Percentiles rank a stretch among this genome's conserved stretches.
phyloP scores from a whole-genome alignment of 2,329 filamentous ascomycete genomes.

The Calonectria henricotiae region DNA sequence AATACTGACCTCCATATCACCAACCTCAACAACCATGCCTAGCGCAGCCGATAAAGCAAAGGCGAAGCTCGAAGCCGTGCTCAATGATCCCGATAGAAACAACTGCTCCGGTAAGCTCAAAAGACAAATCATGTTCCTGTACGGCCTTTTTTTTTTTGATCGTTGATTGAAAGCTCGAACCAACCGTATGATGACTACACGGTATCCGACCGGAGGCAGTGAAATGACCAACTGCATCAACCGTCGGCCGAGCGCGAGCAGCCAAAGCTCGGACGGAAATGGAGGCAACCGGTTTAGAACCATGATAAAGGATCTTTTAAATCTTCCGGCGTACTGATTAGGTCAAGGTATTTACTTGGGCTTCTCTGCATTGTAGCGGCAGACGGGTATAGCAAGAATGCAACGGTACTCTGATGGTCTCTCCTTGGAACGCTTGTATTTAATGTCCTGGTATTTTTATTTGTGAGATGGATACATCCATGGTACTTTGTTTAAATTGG shows the following conservation, averaged over 20 bases:
- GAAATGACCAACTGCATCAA: constrained; percentile 31
- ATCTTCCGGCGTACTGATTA: constrained; percentile 23
- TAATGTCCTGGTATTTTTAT: not conserved
- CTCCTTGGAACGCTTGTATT: not conserved
- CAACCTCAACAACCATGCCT: constrained; percentile 27
- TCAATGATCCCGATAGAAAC: constrained; percentile 34
- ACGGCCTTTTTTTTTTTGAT: not conserved
- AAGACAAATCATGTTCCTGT: not conserved
- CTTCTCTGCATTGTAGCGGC: not conserved
- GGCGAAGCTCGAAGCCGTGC: constrained; percentile 35
- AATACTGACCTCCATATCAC: not conserved
- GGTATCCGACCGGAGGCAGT: constrained; percentile 31
- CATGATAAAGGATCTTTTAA: constrained; percentile 22
- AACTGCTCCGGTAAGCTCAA: constrained; percentile 25
- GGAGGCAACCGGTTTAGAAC: constrained; percentile 25
- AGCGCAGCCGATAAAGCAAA: constrained; percentile 34
- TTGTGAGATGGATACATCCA: not conserved
- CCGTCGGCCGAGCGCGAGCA: constrained; percentile 33
- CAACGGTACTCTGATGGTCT: not conserved
- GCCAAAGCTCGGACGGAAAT: constrained; percentile 28
- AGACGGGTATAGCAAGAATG: not conserved
- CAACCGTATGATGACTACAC: constrained; percentile 29
- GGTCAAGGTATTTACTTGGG: not conserved
- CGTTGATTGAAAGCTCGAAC: not conserved
- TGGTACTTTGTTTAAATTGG: not conserved